Base-by-base conservation (phyloP, 495 filamentous ascomycete genomes). In the Penicillium parvum region DNA sequence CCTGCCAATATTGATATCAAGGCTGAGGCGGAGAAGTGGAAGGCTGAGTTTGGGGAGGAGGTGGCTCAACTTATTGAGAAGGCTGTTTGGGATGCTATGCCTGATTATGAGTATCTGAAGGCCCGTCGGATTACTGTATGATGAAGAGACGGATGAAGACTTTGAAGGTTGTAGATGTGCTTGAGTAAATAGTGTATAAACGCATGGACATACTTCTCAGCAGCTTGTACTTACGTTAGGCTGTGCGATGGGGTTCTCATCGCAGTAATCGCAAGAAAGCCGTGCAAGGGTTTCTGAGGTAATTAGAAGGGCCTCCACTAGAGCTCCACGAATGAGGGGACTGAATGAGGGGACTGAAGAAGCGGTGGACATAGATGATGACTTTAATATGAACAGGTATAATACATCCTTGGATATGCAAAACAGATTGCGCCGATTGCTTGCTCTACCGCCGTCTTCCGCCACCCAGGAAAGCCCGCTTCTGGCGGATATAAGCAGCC, bases 401-500 rank as follows among this genome's bases (percentile, higher is more conserved):
- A 66, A 65, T 63, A 68, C 65, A 68, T 45, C 57, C 51, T 55
- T 43, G 39, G 42, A 64, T 57, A 53, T 56, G 58, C 53, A 48
- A 57, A 49, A 33, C 28, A 45, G 43, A 48, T 23, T 25, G 38
- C 30, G 35, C 42, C 44, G 23, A 23, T 40, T 27, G 32, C 21
- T 44, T 43, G 35, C 32, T 22, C 37, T 26, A 55, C 58, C 38
- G 57, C 42, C 53, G 49, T 33, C 46, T 60, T 23, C 59, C 62
- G 21, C 60, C 64, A 50, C 56, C 53, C 37, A 60, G 33, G 47
- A 82, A 64, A 25, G 64, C 73, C 33, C 63, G 68, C 64, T 75
- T 82, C 60, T 75, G 70, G 59, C 79, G 72, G 52, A 82, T 67
- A 59, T 89, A 90, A 57, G 78, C 72, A 55, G 68, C 59, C 19